Percentiles rank a stretch among this genome's conserved stretches.
Conservation (phyloP, 805 yeast genomes). For the Yarrowia yakushimensis region DNA sequence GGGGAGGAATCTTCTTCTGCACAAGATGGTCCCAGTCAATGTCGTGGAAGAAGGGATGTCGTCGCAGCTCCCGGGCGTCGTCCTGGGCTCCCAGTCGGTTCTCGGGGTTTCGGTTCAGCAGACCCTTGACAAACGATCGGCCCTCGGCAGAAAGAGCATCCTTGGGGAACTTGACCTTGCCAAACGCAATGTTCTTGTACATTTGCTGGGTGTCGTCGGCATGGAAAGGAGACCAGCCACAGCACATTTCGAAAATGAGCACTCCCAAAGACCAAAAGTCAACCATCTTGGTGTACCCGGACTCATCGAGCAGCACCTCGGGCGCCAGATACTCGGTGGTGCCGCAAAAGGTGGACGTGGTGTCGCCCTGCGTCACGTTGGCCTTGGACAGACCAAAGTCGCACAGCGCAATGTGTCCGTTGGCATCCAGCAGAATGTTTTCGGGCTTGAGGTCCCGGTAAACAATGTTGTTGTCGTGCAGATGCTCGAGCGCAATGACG, state of each 20-base stretch:
- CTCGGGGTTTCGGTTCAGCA: slow-evolving; percentile 90
- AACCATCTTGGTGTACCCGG: slow-evolving; percentile 97
- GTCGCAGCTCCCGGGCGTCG: slow-evolving; percentile 89
- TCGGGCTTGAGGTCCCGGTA: slow-evolving; percentile 97
- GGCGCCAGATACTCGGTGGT: slow-evolving; percentile 98
- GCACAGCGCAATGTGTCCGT: slow-evolving; percentile 95
- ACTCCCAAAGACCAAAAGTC: slow-evolving; percentile 99
- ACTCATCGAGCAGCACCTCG: slow-evolving; percentile 89
- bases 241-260: slow-evolving; percentile 95
- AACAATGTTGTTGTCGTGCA: slow-evolving; percentile 93
- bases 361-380: slow-evolving; percentile 75
- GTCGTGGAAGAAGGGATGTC: slow-evolving; percentile 88
- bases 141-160: slow-evolving; percentile 93
- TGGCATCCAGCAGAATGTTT: slow-evolving; percentile 89
- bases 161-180: slow-evolving; percentile 95
- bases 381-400: slow-evolving; percentile 97
- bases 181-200: slow-evolving; percentile 98
- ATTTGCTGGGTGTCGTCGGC: slow-evolving; percentile 98
- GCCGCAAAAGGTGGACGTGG: slow-evolving; percentile 97
- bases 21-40: slow-evolving; percentile 82
- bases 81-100: slow-evolving; percentile 88
- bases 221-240: slow-evolving; percentile 99
- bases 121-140: slow-evolving; percentile 90
- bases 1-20: slow-evolving; percentile 87
- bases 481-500: slow-evolving; percentile 86